Evolutionary conservation across 2,329 filamentous ascomycete genomes (phyloP).

Genomic region (Penicillium carneum): DNA sequence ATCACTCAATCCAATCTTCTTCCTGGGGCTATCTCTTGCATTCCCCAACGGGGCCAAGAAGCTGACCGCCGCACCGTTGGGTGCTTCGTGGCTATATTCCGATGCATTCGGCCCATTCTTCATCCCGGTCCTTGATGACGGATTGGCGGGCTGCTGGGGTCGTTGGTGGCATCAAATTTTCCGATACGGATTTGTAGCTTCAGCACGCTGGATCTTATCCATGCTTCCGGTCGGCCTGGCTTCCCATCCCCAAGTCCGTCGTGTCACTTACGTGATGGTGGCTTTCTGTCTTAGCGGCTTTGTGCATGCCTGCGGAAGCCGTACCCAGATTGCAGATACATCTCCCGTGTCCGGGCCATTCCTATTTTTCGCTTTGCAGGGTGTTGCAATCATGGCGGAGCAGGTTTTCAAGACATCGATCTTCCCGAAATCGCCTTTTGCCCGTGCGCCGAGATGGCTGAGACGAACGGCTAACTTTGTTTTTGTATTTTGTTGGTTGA

Average conservation of each 20-base stretch:
- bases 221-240: conserved; percentile 34
- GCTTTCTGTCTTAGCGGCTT: conserved; percentile 48
- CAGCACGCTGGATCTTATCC: conserved; percentile 50
- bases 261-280: conserved; percentile 36
- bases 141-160: conserved; percentile 83
- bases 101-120: conserved; percentile 62
- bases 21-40: conserved; percentile 60
- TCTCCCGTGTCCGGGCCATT: conserved; percentile 61
- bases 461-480: conserved; percentile 65
- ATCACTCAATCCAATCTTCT: conserved; percentile 66
- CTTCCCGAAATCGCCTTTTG: conserved; percentile 40
- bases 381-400: conserved; percentile 70
- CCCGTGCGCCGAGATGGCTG: conserved; percentile 55
- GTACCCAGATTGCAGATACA: conserved; percentile 69
- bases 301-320: conserved; percentile 75
- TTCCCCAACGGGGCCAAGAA: conserved; percentile 63
- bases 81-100: conserved; percentile 68
- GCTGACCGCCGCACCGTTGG: conserved; percentile 65
- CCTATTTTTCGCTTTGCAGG: conserved; percentile 76
- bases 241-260: conserved; percentile 30
- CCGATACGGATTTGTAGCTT: conserved; percentile 62
- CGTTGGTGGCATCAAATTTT: conserved; percentile 92
- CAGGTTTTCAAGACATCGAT: conserved; percentile 50
- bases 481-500: conserved; percentile 72
- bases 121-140: conserved; percentile 61